A percentile compares a stretch with the other conserved stretches of the same genome.
Evolutionary conservation across 257 asterid genomes (phyloP).

Genomic region (Salvia hispanica): DNA sequence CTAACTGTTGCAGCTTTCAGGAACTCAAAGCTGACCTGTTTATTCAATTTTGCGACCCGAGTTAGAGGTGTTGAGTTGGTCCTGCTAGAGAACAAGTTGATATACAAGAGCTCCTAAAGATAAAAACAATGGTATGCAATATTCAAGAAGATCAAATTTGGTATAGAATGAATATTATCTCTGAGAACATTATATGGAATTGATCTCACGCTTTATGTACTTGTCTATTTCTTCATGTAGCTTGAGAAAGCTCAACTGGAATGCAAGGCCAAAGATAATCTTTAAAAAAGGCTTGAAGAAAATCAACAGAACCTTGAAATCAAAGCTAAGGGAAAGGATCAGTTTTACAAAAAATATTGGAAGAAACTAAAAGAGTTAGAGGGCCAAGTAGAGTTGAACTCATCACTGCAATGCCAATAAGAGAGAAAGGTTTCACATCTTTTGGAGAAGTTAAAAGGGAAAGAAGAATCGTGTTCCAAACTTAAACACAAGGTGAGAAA

Average conservation of each 20-base stretch:
- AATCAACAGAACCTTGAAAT: constrained; percentile 71
- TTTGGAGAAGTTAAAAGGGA: constrained; percentile 70
- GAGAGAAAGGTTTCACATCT: constrained; percentile 70
- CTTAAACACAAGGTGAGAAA: constrained; percentile 75
- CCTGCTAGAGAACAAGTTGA: constrained; percentile 81
- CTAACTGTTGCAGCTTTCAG: constrained; percentile 37
- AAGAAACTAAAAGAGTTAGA: constrained; percentile 84
- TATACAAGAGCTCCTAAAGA: constrained; percentile 70
- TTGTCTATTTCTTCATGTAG: constrained; percentile 37
- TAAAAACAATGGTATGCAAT: constrained; percentile 77
- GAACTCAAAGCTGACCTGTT: constrained; percentile 92
- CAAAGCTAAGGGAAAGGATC: constrained; percentile 82
- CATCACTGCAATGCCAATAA: constrained; percentile 53
- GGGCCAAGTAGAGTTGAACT: constrained; percentile 59
- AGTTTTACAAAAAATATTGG: constrained; percentile 60
- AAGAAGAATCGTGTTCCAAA: constrained; percentile 67
- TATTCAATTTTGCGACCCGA: constrained; percentile 89
- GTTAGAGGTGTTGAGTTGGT: constrained; percentile 89
- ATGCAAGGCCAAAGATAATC: constrained; percentile 68
- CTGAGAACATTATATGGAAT: constrained; percentile 4
- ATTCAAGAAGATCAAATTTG: constrained; percentile 18
- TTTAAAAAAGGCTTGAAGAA: constrained; percentile 73
- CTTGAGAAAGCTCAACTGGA: constrained; percentile 86
- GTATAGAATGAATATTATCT: not conserved
- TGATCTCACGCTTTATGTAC: constrained; percentile 9